Evolutionary conservation across 2,329 filamentous ascomycete genomes (phyloP).

Genomic region (Penicillium sp.): DNA sequence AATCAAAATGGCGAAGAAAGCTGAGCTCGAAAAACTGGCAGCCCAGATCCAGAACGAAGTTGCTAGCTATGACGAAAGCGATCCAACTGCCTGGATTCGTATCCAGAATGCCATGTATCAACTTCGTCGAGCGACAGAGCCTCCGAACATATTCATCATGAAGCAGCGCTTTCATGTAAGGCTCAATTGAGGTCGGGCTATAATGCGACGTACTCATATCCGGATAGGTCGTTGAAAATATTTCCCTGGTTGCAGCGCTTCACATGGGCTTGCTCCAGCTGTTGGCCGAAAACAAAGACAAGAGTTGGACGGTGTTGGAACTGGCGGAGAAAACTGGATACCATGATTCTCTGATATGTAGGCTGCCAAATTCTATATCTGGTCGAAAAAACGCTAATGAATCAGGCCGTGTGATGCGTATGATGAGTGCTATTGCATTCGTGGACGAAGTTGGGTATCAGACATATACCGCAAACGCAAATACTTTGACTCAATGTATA

Average conservation of each 20-base stretch:
- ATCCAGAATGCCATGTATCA: constrained; percentile 1
- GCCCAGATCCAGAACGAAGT: constrained; percentile 2
- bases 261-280: constrained; percentile 1
- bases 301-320: neutral
- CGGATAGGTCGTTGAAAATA: neutral
- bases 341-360: neutral
- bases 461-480: constrained; percentile 1
- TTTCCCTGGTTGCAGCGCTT: constrained; percentile 1
- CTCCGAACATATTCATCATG: constrained; percentile 1
- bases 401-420: constrained; percentile 1
- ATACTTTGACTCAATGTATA: neutral
- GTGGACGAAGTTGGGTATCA: constrained; percentile 3
- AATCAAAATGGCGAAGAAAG: constrained; percentile 1
- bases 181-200: neutral
- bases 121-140: constrained; percentile 1
- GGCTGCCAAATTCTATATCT: neutral
- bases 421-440: constrained; percentile 1
- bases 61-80: neutral
- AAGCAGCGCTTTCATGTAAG: constrained; percentile 2
- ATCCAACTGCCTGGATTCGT: constrained; percentile 1
- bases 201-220: neutral
- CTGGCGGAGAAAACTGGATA: neutral
- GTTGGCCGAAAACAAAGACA: neutral
- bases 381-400: neutral
- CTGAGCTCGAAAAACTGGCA: neutral